Evolutionary conservation across 1,284 basidiomycete genomes (phyloP).

Genomic region (Amylostereum areolatum): DNA sequence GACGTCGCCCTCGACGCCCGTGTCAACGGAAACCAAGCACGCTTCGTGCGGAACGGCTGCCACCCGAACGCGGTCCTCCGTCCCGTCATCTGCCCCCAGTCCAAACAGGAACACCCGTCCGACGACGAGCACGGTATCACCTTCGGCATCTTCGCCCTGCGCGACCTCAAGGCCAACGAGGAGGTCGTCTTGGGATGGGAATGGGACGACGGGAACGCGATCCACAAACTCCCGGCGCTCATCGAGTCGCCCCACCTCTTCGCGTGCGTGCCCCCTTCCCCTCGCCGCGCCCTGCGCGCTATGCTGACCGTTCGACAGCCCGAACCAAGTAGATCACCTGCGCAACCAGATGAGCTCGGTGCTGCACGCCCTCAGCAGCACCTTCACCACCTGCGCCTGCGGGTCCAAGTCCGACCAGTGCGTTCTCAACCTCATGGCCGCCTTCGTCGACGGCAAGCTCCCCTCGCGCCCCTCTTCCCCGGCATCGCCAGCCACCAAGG

Average conservation of each 20-base stretch:
- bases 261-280: slow-evolving; percentile 37
- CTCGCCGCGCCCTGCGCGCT: slow-evolving; percentile 15
- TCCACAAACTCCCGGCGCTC: slow-evolving; percentile 76
- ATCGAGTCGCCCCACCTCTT: slow-evolving; percentile 53
- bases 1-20: slow-evolving; percentile 81
- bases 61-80: slow-evolving; percentile 85
- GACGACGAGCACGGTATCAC: slow-evolving; percentile 44
- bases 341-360: slow-evolving; percentile 64
- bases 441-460: slow-evolving; percentile 48
- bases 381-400: slow-evolving; percentile 77
- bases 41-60: slow-evolving; percentile 83
- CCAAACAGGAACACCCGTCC: slow-evolving; percentile 9
- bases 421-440: slow-evolving; percentile 59
- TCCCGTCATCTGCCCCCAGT: slow-evolving; percentile 59
- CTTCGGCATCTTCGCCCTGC: slow-evolving; percentile 82
- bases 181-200: slow-evolving; percentile 94
- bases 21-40: slow-evolving; percentile 66
- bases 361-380: slow-evolving; percentile 66
- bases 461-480: slow-evolving; percentile 22
- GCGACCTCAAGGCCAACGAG: slow-evolving; percentile 74
- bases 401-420: slow-evolving; percentile 57
- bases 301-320: slow-evolving; percentile 30
- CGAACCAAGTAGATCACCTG: slow-evolving; percentile 46
- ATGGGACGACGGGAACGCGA: slow-evolving; percentile 90
- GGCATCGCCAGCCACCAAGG: slow-evolving; percentile 15